Evolutionary conservation across 2,329 filamentous ascomycete genomes (phyloP), one percentile per base, ranked within the genome.

Genomic region (Fusarium sp.): DNA sequence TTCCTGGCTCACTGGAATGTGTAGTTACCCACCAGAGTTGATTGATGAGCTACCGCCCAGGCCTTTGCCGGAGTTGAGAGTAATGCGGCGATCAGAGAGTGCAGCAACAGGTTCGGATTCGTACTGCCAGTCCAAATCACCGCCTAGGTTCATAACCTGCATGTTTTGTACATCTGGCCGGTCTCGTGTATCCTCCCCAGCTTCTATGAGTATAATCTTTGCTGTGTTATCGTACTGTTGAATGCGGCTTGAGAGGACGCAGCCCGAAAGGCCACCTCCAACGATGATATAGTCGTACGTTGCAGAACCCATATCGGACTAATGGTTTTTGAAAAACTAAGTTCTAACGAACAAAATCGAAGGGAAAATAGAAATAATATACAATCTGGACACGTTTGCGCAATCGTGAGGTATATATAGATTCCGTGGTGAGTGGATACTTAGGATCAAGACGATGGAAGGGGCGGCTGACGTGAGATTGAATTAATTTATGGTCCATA

Each of bases 21-120:
- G 30, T 4, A 3, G 45, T 28, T 17, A 11, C 22, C 11, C 65
- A 64, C 77, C 76, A 19, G 75, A 79, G 57, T 84, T 83, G 39
- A 81, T 80, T 5, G 76, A 75, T 2, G 77, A 76, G 6, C 79
- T 76, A 0, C 82, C 82, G 1, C 80, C 78, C 6, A 84, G 73
- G 4, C 76, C 79, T 52, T 81, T 83, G 5, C 78, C 79, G 8
- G 76, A 67, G 30, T 75, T 73, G 22, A 75, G 62, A 7, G 59
- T 58, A 41, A 77, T 57, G 6, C 53, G 43, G 8, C 77, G 76
- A 26, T 70, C 65, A 17, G 67, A 61, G 6, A 77, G 56, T 14
- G 69, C 51, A 2, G 60, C 61, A 28, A 77, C 75, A 3, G 79
- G 76, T 45, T 75, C 74, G 2, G 74, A 76, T n/a, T 70, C 45